Conservation (phyloP, 768 basidiomycete species). For the Epithele typhae region DNA sequence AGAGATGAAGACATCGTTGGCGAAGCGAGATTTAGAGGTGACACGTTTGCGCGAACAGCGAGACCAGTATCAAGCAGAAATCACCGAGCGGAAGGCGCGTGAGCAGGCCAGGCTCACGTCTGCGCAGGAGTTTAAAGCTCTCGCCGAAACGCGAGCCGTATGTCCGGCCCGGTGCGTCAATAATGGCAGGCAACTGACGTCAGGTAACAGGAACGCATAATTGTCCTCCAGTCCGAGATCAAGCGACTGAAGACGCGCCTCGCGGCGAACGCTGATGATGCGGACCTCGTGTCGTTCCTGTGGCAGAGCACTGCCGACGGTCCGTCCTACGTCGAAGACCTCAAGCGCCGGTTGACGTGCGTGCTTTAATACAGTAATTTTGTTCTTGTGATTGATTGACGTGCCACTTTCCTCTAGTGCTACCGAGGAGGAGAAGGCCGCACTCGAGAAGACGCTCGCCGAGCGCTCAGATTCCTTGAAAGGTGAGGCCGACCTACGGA, state of each 20-base stretch:
- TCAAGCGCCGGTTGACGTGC: slow-evolving; percentile 56
- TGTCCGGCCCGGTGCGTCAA: slow-evolving; percentile 5
- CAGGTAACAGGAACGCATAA: slow-evolving; percentile 60
- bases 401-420: slow-evolving; percentile 33
- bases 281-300: slow-evolving; percentile 71
- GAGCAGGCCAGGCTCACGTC: slow-evolving; percentile 56
- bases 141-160: slow-evolving; percentile 61
- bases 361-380: slow-evolving; percentile 20
- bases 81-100: slow-evolving; percentile 63
- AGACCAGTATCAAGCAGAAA: slow-evolving; percentile 60
- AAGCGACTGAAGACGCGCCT: slow-evolving; percentile 67
- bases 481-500: slow-evolving; percentile 46
- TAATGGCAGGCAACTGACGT: not conserved
- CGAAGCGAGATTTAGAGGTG: slow-evolving; percentile 64
- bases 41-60: slow-evolving; percentile 67
- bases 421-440: slow-evolving; percentile 44
- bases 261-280: slow-evolving; percentile 68
- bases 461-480: slow-evolving; percentile 51
- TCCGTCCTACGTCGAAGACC: slow-evolving; percentile 39
- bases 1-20: slow-evolving; percentile 57
- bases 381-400: not conserved
- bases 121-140: slow-evolving; percentile 56
- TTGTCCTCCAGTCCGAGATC: slow-evolving; percentile 66
- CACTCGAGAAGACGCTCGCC: slow-evolving; percentile 48
- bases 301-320: slow-evolving; percentile 51